phyloP scores from a whole-genome alignment of 805 yeast species.

The Candida bentonensis region DNA sequence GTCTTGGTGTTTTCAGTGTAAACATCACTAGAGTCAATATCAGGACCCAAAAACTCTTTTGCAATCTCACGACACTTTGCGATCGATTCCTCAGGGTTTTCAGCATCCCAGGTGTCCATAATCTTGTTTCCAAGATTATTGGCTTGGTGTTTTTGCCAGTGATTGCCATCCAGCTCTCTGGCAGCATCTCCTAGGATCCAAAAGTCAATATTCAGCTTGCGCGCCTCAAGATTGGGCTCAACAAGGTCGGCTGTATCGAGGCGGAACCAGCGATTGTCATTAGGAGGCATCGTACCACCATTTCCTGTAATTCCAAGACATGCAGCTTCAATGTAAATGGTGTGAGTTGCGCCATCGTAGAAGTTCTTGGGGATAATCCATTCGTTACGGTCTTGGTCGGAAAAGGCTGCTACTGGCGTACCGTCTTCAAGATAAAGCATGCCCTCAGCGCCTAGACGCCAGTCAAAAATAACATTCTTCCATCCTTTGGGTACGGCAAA shows the following conservation, averaged over 20 bases:
- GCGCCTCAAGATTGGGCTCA: constrained; percentile 67
- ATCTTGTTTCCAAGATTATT: constrained; percentile 66
- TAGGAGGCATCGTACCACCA: constrained; percentile 54
- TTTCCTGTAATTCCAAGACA: constrained; percentile 93
- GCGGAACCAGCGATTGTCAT: constrained; percentile 56
- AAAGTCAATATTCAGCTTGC: constrained; percentile 65
- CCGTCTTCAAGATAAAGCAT: constrained; percentile 58
- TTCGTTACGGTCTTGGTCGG: constrained; percentile 26
- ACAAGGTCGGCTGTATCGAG: constrained; percentile 63
- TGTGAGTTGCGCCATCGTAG: constrained; percentile 39
- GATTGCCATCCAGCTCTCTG: constrained; percentile 59
- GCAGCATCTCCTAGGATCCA: constrained; percentile 88
- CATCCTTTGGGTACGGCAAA: constrained; percentile 52
- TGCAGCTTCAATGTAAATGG: constrained; percentile 74
- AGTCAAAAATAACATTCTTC: constrained; percentile 49
- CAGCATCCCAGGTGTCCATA: constrained; percentile 70
- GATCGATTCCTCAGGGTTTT: constrained; percentile 40
- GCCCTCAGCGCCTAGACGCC: constrained; percentile 84
- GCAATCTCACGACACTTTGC: constrained; percentile 55
- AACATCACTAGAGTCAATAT: constrained; percentile 53
- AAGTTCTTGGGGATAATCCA: constrained; percentile 50
- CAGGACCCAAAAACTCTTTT: constrained; percentile 44
- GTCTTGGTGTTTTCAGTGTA: constrained; percentile 20
- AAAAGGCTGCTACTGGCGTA: constrained; percentile 26
- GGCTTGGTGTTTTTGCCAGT: constrained; percentile 78